Evolutionary conservation across 2,329 filamentous ascomycete species (phyloP).

Genomic region (Hymenoscyphus salicellus): DNA sequence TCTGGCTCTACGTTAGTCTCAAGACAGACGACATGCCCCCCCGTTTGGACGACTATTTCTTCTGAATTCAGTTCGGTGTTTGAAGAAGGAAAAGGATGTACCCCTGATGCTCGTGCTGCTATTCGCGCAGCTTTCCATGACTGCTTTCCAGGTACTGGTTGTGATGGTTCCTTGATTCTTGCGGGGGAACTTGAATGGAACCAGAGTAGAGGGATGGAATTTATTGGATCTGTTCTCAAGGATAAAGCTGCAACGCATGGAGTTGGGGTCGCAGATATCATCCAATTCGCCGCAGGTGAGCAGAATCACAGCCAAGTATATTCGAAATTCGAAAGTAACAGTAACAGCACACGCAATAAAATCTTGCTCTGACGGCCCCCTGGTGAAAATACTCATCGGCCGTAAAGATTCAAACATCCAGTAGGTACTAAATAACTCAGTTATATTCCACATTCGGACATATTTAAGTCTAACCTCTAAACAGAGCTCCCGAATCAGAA

Average conservation of each 20-base stretch:
- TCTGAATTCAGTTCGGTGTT: neutral
- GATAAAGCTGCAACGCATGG: neutral
- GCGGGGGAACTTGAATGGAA: neutral
- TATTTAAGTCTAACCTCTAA: neutral
- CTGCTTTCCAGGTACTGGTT: slow-evolving; percentile 4
- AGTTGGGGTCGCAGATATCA: slow-evolving; percentile 3
- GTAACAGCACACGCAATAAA: slow-evolving; percentile 4
- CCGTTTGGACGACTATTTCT: slow-evolving; percentile 1
- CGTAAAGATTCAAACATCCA: neutral
- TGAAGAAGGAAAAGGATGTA: slow-evolving; percentile 4
- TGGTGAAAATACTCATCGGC: neutral
- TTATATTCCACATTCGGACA: neutral
- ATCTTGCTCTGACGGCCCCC: neutral
- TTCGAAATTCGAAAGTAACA: neutral
- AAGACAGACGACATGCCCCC: slow-evolving; percentile 1
- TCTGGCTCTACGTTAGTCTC: neutral
- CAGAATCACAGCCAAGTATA: neutral
- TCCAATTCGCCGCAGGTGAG: slow-evolving; percentile 8
- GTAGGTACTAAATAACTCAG: neutral
- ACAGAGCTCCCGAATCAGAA: neutral
- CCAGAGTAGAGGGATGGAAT: neutral
- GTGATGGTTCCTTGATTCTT: slow-evolving; percentile 1
- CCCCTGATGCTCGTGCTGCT: neutral
- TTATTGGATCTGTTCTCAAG: neutral
- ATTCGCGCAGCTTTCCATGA: slow-evolving; percentile 8